Base-by-base conservation (phyloP, 306 rosid species). In the Gastrolobium villosum region DNA sequence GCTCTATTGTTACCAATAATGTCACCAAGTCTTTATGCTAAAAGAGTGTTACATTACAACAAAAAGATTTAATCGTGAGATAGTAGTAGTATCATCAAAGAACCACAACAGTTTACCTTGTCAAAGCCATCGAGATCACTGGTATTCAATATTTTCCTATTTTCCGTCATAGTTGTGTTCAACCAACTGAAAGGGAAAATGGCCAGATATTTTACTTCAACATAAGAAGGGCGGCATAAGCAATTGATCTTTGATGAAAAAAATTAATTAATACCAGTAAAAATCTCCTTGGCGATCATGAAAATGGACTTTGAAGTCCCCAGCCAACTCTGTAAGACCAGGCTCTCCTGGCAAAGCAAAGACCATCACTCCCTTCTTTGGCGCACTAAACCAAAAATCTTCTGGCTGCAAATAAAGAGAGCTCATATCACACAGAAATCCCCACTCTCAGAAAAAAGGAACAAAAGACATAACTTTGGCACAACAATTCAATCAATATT, bases 281-380 rank as follows among this genome's bases (percentile, higher is more conserved):
- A 93, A 96, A 83, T 96, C 98, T 86, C 99, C 99, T 84, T 93
- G 98, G 48, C 98, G 97, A 40, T 93, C 96, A 37, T 91, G 98
- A 60, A 96, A 96, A 75, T 93, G 98, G 82, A 96, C 85, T 87
- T 93, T 96, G 89, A 96, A 90, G 86, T 96, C 99, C 82, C 99
- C 99, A 59, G 59, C 73, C 77, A 96, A 74, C 80, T 96, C 98
- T 4, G 99, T 86, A 76, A 96, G 90, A 80, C 99, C 99, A 26
- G 97, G 98, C 81, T 96, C 98, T 83, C 99, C 99, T 2, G 97
- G 99, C 84, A 93, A 80, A 4, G 96, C 98, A 80, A 96, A 96
- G 79, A 96, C 99, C 97, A 96, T 93, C 61, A 93, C 91, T 71
- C 99, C 98, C 86, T 96, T 93, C 90, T 96, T 96, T 57, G 99